Evolutionary conservation across 371 early-diverging fungal species (phyloP), one percentile per base, ranked within the genome.

Genomic region (Rhizopus sp.): DNA sequence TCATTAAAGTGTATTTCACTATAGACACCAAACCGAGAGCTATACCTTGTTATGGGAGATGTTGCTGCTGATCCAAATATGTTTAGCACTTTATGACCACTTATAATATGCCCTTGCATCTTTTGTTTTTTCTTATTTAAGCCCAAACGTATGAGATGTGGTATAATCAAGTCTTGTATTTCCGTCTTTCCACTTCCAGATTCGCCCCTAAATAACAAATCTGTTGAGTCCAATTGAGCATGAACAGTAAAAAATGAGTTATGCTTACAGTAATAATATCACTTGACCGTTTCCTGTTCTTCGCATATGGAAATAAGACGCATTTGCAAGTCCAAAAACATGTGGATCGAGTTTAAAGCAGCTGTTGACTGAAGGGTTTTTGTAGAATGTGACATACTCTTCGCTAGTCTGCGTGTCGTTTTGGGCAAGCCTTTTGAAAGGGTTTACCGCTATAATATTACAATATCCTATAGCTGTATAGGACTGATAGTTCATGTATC

Each of bases 1-100:
- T 84, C 89, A 68, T 93, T 87, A 64, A 95, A 96, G 63, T 94
- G 95, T 46, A 93, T 73, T 69, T 94, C 95, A 4, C 88, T 87
- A 64, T 94, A 95, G 39, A 88, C 83, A 10, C 93, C 96, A 52
- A 89, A 93, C 50, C 94, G 83, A 5, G 94, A 91, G 3, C 46
- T 52, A 13, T 93, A 91, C 72, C 93, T 88, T 50, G 77, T 67
- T 76, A 95, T 93, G 47, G 66, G 63, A 5, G 77, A 48, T 6
- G 93, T 90, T 60, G 79, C 78, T 34, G 93, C 90, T 68, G 92
- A 91, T 6, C 92, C 92, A 80, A 96, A 96, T 3, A 57, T 52
- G 3, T 33, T 7, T 5, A 62, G 31, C 7, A 56, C 52, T 34
- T 62, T 44, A 40, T 56, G 52, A 8, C 85, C 80, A 55, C 85